Conservation (phyloP, 1,284 basidiomycete genomes). For the Somion occarium region DNA sequence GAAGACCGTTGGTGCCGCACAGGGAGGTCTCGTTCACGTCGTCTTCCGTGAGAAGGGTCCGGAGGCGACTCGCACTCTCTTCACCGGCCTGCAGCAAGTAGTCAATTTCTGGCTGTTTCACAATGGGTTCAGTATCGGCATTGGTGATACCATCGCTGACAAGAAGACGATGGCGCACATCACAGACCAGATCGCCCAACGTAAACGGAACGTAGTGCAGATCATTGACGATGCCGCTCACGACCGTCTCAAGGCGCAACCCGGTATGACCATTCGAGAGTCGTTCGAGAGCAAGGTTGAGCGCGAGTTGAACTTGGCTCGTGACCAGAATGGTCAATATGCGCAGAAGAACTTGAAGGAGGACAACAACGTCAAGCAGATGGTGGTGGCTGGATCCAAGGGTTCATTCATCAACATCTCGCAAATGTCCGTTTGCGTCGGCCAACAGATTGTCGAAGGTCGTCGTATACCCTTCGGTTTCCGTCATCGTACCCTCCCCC, state of each 20-base stretch:
- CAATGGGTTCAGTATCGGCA: slow-evolving; percentile 98
- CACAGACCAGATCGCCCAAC: slow-evolving; percentile 77
- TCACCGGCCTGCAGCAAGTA: slow-evolving; percentile 91
- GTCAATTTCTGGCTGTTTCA: slow-evolving; percentile 99
- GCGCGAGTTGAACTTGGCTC: slow-evolving; percentile 89
- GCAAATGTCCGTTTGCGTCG: slow-evolving; percentile 99
- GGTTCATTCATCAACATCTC: slow-evolving; percentile 99
- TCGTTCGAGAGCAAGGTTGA: slow-evolving; percentile 95
- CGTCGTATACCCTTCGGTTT: slow-evolving; percentile 99
- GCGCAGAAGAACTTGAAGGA: slow-evolving; percentile 96
- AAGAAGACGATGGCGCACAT: slow-evolving; percentile 85
- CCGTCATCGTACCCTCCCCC: slow-evolving; percentile 92
- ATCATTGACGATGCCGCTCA: slow-evolving; percentile 79
- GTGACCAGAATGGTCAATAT: slow-evolving; percentile 93
- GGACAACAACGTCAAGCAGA: slow-evolving; percentile 99
- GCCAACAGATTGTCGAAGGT: slow-evolving; percentile 97
- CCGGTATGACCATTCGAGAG: slow-evolving; percentile 99
- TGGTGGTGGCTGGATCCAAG: slow-evolving; percentile 99
- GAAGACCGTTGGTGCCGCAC: slow-evolving; percentile 94
- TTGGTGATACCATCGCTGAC: slow-evolving; percentile 98
- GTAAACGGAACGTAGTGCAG: slow-evolving; percentile 71
- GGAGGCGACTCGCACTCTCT: slow-evolving; percentile 87
- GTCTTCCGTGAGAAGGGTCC: slow-evolving; percentile 98
- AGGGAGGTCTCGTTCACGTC: slow-evolving; percentile 94
- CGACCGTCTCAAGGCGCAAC: slow-evolving; percentile 81